Conservation (phyloP, 306 rosid species). For the Phaseolus lunatus region DNA sequence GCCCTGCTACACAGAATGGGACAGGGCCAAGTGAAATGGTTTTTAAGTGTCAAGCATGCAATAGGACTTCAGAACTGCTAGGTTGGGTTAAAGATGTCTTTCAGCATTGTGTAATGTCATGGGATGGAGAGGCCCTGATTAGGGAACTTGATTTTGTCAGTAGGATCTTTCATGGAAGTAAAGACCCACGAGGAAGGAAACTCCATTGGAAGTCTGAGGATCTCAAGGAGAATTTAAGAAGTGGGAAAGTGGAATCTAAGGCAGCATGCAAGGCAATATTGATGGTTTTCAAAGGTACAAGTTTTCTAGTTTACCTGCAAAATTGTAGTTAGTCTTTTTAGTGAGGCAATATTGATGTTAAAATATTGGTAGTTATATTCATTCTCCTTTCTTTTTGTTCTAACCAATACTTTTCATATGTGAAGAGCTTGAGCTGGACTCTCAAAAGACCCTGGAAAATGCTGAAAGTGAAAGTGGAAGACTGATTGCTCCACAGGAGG, state of each 20-base stretch:
- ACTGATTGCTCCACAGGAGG: constrained; percentile 93
- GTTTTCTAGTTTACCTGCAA: constrained; percentile 21
- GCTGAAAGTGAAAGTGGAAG: constrained; percentile 88
- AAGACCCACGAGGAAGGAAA: constrained; percentile 87
- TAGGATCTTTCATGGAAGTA: constrained; percentile 89
- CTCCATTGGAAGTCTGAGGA: constrained; percentile 87
- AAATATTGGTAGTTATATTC: not conserved
- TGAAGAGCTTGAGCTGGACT: constrained; percentile 86
- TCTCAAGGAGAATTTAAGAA: constrained; percentile 77
- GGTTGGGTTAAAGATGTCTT: constrained; percentile 99
- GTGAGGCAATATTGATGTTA: too few relatives aligned
- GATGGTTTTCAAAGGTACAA: constrained; percentile 86
- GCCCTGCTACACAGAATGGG: constrained; percentile 76
- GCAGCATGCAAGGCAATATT: constrained; percentile 80
- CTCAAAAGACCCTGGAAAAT: constrained; percentile 79
- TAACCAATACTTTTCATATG: constrained; percentile 41
- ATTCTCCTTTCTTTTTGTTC: constrained; percentile 13
- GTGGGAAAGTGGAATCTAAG: constrained; percentile 68
- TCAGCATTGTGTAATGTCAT: constrained; percentile 92
- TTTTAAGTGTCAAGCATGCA: constrained; percentile 95
- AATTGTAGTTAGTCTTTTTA: not conserved
- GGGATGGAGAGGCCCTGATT: constrained; percentile 86
- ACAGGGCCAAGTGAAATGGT: constrained; percentile 89
- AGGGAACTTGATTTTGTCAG: constrained; percentile 96
- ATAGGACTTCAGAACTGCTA: constrained; percentile 89